Conservation (phyloP, 1,284 basidiomycete species). For the Exsudoporus floridanus region DNA sequence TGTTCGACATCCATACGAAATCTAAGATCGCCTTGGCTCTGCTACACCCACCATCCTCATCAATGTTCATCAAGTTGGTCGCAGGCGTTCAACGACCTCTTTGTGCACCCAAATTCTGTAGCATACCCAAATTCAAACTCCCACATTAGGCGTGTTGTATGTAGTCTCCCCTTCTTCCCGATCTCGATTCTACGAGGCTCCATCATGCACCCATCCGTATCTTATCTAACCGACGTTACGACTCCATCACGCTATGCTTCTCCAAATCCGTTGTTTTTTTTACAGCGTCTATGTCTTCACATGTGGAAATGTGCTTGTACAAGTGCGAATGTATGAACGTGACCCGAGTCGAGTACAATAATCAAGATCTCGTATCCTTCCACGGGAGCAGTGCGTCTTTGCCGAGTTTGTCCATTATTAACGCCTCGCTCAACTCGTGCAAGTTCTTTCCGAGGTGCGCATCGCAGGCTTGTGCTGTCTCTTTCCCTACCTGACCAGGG, state of each 20-base stretch:
- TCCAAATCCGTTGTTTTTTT: background rate
- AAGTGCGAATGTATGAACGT: conserved; percentile 8
- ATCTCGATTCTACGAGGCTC: background rate
- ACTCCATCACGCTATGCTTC: background rate
- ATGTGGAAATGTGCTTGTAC: background rate
- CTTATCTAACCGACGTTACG: background rate
- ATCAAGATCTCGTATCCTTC: conserved; percentile 20
- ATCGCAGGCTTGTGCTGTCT: conserved; percentile 39
- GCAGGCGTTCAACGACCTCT: conserved; percentile 8
- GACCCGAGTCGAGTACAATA: background rate
- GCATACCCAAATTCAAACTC: conserved; percentile 15
- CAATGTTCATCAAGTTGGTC: conserved; percentile 6
- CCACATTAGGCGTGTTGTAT: conserved; percentile 11
- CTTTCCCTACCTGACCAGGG: conserved; percentile 36
- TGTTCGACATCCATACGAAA: conserved; percentile 84
- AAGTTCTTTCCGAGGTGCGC: conserved; percentile 37
- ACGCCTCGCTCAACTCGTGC: conserved; percentile 36
- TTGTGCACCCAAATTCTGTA: conserved; percentile 26
- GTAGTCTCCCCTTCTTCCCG: conserved; percentile 2
- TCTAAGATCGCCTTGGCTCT: conserved; percentile 33
- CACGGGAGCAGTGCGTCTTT: conserved; percentile 24
- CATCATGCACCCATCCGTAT: background rate
- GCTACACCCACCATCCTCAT: background rate
- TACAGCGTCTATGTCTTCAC: conserved; percentile 1
- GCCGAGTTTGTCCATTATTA: conserved; percentile 38